A percentile compares a stretch with the other conserved stretches of the same genome.
phyloP scores from a whole-genome alignment of 306 rosid species.

The Casuarina glauca region DNA sequence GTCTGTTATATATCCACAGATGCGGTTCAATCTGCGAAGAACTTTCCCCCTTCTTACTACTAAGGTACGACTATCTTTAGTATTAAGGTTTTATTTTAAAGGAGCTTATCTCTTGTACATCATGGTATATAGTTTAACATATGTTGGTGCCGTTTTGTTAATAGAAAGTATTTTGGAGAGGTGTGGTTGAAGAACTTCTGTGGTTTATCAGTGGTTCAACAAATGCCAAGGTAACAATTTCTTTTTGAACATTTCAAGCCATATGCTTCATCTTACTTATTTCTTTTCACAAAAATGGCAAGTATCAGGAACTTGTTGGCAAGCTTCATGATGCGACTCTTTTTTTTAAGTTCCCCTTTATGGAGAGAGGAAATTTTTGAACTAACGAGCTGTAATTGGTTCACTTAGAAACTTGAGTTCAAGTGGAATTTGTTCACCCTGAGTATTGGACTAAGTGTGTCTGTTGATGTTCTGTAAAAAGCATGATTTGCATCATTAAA shows the following conservation, averaged over 20 bases:
- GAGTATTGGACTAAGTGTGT: background rate
- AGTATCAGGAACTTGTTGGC: background rate
- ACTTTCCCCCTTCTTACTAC: constrained; percentile 93
- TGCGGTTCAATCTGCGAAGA: constrained; percentile 85
- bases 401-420: background rate
- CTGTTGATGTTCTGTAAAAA: background rate
- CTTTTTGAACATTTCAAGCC: background rate
- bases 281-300: background rate
- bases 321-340: background rate
- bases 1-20: constrained; percentile 45
- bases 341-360: background rate
- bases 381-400: background rate
- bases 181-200: constrained; percentile 95
- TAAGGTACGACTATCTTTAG: constrained; percentile 55
- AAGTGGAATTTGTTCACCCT: background rate
- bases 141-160: constrained; percentile 39
- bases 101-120: constrained; percentile 18
- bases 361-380: background rate
- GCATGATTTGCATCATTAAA: background rate
- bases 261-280: constrained; percentile 9
- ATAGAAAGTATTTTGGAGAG: constrained; percentile 98
- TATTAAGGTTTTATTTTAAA: constrained; percentile 19
- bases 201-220: constrained; percentile 99
- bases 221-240: constrained; percentile 72
- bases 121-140: constrained; percentile 34